Base-by-base conservation (phyloP, 371 early-diverging fungal genomes). In the Vairimorpha ceranae region DNA sequence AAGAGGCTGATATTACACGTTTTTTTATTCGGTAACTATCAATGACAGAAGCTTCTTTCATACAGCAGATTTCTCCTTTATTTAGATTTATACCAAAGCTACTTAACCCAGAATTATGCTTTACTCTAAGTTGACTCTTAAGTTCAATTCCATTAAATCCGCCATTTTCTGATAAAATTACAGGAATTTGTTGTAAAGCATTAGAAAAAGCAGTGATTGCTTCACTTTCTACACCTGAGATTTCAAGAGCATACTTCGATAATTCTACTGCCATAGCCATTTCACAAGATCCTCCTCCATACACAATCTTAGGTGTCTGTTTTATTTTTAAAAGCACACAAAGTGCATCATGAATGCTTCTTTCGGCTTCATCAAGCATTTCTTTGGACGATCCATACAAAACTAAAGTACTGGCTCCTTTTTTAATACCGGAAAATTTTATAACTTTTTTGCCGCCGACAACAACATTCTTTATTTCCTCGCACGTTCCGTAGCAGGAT, bases 301-400 rank as follows among this genome's bases (percentile, higher is more conserved):
- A 86, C 2, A 94, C 92, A 56, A 93, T 93, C 65, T 90, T 88
- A n/a, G 93, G 92, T 82, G 94, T 92, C 8, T 77, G 61, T 74
- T 87, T 87, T 25, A 93, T 91, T 38, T 93, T 92, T 61, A 93
- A 91, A 46, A 97, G 86, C 8, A 97, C 98, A 82, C 92, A 92
- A 59, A 97, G 88, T 30, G 97, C 98, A 81, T 97, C 99, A 80
- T 97, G 96, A 59, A 99, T 87, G 19, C 93, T 92, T 70, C 99
- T 89, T 86, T 99, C 98, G 41, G 96, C 95, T 85, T 99, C 98
- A 85, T 97, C 99, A 35, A 96, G 87, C 60, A 99, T 85, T 82
- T 97, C 96, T 71, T 89, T 87, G 8, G 95, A 93, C 19, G 95
- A 92, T 80, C 98, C 97, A 79, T 93, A 92, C 33, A 99, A 85